phyloP scores from a whole-genome alignment of 768 basidiomycete genomes.

The Phaeotremella skinneri region DNA sequence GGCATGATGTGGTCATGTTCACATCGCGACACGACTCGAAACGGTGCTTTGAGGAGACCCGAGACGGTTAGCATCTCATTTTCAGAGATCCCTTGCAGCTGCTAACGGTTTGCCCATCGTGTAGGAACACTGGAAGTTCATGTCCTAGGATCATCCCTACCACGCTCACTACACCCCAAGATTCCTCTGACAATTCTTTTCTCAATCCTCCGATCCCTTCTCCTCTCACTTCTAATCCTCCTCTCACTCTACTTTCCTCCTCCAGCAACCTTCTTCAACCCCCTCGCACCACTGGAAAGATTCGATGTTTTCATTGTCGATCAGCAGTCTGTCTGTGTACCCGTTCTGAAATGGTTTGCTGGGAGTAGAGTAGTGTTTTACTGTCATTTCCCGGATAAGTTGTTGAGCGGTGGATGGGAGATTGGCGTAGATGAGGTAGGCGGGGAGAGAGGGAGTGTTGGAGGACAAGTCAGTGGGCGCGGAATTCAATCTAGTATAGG shows the following conservation, averaged over 20 bases:
- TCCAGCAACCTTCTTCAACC: constrained; percentile 34
- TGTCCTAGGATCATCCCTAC: constrained; percentile 71
- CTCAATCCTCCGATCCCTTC: constrained; percentile 83
- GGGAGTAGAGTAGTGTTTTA: constrained; percentile 89
- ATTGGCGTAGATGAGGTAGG: constrained; percentile 57
- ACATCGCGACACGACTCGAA: constrained; percentile 86
- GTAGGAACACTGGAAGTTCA: constrained; percentile 77
- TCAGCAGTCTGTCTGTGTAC: constrained; percentile 88
- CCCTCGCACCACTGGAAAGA: constrained; percentile 31
- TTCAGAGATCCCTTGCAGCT: neutral
- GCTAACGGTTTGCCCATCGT: neutral
- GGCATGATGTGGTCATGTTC: constrained; percentile 83
- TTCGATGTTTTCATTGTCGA: constrained; percentile 89
- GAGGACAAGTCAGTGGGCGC: constrained; percentile 50
- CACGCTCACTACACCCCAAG: constrained; percentile 72
- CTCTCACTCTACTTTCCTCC: constrained; percentile 42
- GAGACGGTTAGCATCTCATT: constrained; percentile 64
- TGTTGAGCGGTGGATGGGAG: constrained; percentile 58
- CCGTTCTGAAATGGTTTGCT: constrained; percentile 67
- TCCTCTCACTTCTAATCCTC: constrained; percentile 70
- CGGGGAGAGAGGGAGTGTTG: constrained; percentile 14
- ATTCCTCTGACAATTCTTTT: constrained; percentile 73
- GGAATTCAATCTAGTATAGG: constrained; percentile 54
- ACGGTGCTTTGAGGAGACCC: constrained; percentile 91
- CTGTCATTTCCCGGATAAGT: constrained; percentile 95